A percentile compares a stretch with the other conserved stretches of the same genome.
Conservation (phyloP, 2,329 filamentous ascomycete genomes). For the Ascocoryne sarcoides region DNA sequence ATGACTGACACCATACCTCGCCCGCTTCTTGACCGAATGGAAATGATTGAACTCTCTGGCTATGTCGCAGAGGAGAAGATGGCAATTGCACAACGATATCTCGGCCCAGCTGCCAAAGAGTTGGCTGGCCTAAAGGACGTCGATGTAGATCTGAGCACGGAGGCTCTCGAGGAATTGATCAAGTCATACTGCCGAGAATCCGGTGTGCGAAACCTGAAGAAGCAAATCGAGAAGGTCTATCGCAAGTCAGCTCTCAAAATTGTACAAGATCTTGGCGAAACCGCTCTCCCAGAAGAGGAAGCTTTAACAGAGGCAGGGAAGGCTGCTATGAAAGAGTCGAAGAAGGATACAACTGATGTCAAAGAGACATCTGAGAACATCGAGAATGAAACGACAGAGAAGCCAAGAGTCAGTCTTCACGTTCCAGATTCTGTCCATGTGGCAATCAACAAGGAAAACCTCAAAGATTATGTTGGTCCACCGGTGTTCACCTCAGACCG, state of each 20-base stretch:
- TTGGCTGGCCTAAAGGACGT: constrained; percentile 83
- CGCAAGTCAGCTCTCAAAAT: constrained; percentile 96
- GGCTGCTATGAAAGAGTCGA: constrained; percentile 59
- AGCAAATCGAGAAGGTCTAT: constrained; percentile 99
- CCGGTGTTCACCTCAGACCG: constrained; percentile 93
- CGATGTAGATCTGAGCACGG: constrained; percentile 76
- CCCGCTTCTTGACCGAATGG: constrained; percentile 92
- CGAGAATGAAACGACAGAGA: constrained; percentile 50
- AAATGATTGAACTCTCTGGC: constrained; percentile 89
- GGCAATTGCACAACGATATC: constrained; percentile 89
- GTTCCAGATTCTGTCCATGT: constrained; percentile 85
- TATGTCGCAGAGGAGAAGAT: constrained; percentile 99
- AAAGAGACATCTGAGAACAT: constrained; percentile 50
- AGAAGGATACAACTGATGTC: constrained; percentile 54
- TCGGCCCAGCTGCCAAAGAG: constrained; percentile 90
- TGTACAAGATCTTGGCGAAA: constrained; percentile 85
- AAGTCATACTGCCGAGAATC: constrained; percentile 98
- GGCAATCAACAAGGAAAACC: constrained; percentile 75
- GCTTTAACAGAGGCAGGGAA: constrained; percentile 83
- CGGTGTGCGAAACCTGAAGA: constrained; percentile 94
- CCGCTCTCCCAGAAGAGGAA: constrained; percentile 68
- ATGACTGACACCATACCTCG: constrained; percentile 97
- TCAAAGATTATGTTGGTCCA: constrained; percentile 95
- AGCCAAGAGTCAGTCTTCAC: constrained; percentile 65
- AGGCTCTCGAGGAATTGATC: constrained; percentile 91